Conservation (phyloP, 2,329 filamentous ascomycete species). For the Fusarium temperatum region DNA sequence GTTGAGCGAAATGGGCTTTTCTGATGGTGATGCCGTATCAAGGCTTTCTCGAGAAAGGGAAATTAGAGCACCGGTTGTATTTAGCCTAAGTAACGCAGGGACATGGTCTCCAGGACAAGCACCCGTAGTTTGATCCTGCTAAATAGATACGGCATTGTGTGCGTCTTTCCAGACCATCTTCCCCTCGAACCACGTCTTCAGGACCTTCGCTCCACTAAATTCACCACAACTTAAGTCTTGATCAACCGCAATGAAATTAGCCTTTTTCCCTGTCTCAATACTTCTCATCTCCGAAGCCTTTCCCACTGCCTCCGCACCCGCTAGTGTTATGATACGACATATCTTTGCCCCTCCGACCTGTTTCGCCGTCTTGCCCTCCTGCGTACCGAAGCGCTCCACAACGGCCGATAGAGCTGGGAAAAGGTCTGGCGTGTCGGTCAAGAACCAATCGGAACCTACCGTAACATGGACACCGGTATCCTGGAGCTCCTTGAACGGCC, state of each 20-base stretch:
- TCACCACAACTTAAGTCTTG: background rate
- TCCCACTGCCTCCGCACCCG: background rate
- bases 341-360: background rate
- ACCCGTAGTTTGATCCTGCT: background rate
- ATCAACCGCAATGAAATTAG: background rate
- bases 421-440: background rate
- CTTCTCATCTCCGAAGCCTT: background rate
- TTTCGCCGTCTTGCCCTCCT: background rate
- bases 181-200: background rate
- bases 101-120: background rate
- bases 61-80: background rate
- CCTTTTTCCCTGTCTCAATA: background rate
- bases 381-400: background rate
- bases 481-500: background rate
- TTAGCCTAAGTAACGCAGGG: constrained; percentile 1
- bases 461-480: background rate
- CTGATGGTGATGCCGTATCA: constrained; percentile 5
- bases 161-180: background rate
- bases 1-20: constrained; percentile 17
- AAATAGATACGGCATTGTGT: background rate
- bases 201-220: background rate
- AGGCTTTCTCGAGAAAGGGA: constrained; percentile 12
- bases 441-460: background rate
- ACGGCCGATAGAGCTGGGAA: background rate
- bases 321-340: background rate